Percentiles rank a stretch among this genome's conserved stretches.
Conservation (phyloP, 176 grass and related monocot species). For the Hyparrhenia diplandra region DNA sequence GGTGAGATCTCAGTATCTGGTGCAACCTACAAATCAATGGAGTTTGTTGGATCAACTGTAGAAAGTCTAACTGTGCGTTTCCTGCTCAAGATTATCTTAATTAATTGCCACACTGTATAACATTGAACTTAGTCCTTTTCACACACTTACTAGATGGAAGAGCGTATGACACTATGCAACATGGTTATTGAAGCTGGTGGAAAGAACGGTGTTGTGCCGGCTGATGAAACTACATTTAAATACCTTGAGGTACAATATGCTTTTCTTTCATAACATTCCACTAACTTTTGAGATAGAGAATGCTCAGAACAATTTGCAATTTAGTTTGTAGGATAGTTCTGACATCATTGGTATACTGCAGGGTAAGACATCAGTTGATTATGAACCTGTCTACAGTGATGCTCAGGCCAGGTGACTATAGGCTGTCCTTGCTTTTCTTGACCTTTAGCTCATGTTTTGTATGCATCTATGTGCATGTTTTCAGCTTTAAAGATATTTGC, state of each 20-base stretch:
- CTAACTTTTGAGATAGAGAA: too few relatives aligned
- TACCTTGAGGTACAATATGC: conserved; percentile 60
- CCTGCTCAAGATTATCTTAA: conserved; percentile 8
- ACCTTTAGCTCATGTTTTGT: background rate
- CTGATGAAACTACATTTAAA: too few relatives aligned
- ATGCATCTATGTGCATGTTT: background rate
- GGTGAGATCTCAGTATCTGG: too few relatives aligned
- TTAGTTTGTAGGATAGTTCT: conserved; percentile 10
- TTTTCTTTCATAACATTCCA: background rate
- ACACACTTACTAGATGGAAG: too few relatives aligned
- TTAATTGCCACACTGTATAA: background rate
- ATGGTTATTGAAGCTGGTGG: too few relatives aligned
- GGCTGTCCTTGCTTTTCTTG: conserved; percentile 4
- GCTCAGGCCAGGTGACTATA: conserved; percentile 66
- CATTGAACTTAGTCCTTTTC: conserved; percentile 8
- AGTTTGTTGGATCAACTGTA: conserved; percentile 66
- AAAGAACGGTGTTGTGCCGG: too few relatives aligned
- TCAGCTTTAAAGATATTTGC: conserved; percentile 3
- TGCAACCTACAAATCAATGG: too few relatives aligned
- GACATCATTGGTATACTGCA: conserved; percentile 30
- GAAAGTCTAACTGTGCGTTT: conserved; percentile 63
- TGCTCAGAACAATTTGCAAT: background rate
- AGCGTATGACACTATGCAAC: too few relatives aligned
- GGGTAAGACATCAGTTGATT: conserved; percentile 66
- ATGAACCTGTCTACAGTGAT: too few relatives aligned